Evolutionary conservation across 2,329 filamentous ascomycete genomes (phyloP), one percentile per base, ranked within the genome.

Genomic region (Cercospora sp.): DNA sequence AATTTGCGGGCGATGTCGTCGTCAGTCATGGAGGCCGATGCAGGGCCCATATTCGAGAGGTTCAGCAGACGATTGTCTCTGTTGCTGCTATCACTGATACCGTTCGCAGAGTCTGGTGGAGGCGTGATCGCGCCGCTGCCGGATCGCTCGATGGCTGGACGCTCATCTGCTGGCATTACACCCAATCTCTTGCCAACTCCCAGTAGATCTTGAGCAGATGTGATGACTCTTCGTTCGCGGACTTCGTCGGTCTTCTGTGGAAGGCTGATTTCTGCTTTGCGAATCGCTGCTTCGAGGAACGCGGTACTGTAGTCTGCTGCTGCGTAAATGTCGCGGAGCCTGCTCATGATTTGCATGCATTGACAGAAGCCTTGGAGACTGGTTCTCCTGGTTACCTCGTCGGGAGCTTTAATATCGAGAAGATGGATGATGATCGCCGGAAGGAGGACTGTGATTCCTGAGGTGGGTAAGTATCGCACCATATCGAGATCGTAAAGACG

Each of bases 241-340:
- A 76, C 64, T 63, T 77, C 74, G 42, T 75, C 72, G 31, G 74
- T 57, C 63, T 75, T 76, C 63, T 77, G 75, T 2, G 86, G 86
- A 45, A 93, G 83, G 65, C 91, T 89, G 70, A 95, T 93, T 66
- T 91, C 89, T 8, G 92, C 92, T 82, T 97, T 96, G 70, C 91
- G 89, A 70, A 97, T 91, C 0, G 93, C 93, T 1, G 93, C 93
- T 77, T 97, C 92, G n/a, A 97, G 85, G 82, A 97, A 97, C 2
- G 92, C 92, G 0, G 92, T 94, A n/a, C 93, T 93, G 75, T 95
- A 97, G 79, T 97, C 94, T n/a, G 94, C 94, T 0, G 94, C 93
- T 0, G 93, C 90, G 76, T 98, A 97, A 31, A 93, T 92, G 76
- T 97, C 93, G 42, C 93, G 89, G 18, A 98, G 85, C 71, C 90